Base-by-base conservation (phyloP, 352 stramenopile species). In the Blastocystis hominis region DNA sequence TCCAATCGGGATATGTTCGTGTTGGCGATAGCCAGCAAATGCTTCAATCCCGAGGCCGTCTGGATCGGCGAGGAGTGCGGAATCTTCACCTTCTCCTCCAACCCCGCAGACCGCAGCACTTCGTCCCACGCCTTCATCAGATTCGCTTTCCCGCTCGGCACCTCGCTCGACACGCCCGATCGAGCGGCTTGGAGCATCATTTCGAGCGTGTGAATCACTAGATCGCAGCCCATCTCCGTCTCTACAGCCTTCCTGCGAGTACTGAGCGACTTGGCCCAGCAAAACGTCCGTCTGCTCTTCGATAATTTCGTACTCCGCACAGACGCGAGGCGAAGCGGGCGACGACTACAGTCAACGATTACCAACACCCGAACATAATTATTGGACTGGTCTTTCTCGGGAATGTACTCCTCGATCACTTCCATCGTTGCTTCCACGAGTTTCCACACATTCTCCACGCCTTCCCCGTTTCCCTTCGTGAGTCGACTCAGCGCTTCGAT, bases 361-460 rank as follows among this genome's bases (percentile, higher is more conserved):
- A n/a, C 34, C 13, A 10, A 5, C 63, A 17, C 63, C 13, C 63
- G 13, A n/a, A 75, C 63, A 47, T 75, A 75, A n/a, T 75, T 46
- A 36, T 75, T 75, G 7, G 42, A n/a, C 7, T 4, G 7, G 42
- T 75, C 63, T n/a, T 75, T 75, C 34, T 53, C 24, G 10, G 63
- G 63, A 5, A 75, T 40, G 63, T 75, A 75, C 42, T 75, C 63
- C 42, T 75, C 63, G 13, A 75, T 47, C 63, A 75, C 63, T n/a
- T 75, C 63, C 63, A 75, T 7, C 42, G 63, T 75, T 15, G 63
- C 63, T n/a, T 50, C 24, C 42, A 75, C 63, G 13, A 75, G 63
- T 47, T 36, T 30, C 63, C 63, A 75, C 42, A 75, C 63, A n/a
- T 36, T 10, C 9, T 17, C 13, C 63, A 75, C 13, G 15, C 63